Evolutionary conservation across 441 rosid genomes (phyloP), one percentile per base, ranked within the genome.

Genomic region (Brassica balearica): DNA sequence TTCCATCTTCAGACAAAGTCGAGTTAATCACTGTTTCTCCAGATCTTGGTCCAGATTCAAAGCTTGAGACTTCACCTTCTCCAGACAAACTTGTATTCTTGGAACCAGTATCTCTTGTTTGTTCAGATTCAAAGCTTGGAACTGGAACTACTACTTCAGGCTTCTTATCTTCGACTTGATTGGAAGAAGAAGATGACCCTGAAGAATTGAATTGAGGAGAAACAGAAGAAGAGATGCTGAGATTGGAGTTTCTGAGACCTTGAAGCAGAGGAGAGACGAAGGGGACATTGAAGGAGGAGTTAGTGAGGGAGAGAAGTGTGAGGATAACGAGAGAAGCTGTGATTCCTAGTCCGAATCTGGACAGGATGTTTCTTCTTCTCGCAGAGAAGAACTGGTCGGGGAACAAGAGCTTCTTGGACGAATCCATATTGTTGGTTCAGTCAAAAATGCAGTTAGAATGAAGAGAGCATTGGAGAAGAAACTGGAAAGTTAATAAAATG

Each of bases 271-370:
- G 87, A 34, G 87, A 56, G 63, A 81, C 82, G 11, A 78, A 53
- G 19, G 93, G 90, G 4, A 80, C 74, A 34, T 53, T 83, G 25
- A 87, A 60, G 7, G 88, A 55, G 0, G 93, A 82, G 77, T 78
- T 85, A 43, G 68, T 69, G 20, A 86, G 82, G 19, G 85, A 76
- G 69, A 91, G 80, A 66, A 86, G 75, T 3, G 87, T 81, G 19
- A 91, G 65, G 32, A 88, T 20, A 73, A 86, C 38, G 36, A 90
- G 71, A 32, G 89, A 84, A 68, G 84, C 89, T 3, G 80, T 81
- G 22, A 88, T 62, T 68, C 90, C 88, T 62, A 89, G 74, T 55
- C 85, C 81, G 74, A 86, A 83, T 67, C 91, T 85, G 25, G 89
- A 84, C 34, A 87, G 78, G 11, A 80, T 80, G 82, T 78, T 85